Base-by-base conservation (phyloP, 139 green algal species). In the Picochlorum sp. region DNA sequence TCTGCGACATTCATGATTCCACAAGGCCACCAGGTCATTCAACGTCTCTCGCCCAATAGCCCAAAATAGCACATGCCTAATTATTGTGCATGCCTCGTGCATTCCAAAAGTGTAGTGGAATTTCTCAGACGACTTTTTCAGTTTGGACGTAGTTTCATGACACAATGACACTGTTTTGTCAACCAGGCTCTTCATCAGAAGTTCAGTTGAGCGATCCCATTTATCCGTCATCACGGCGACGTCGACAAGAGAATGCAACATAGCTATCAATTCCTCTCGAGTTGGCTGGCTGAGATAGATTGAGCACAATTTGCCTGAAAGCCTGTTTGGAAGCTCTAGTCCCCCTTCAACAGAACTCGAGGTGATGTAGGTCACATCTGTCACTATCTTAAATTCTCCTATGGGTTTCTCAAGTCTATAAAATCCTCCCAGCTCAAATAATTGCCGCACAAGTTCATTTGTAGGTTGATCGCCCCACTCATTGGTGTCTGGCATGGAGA, bases 381-480 rank as follows among this genome's bases (percentile, higher is more conserved):
- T 74, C 11, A 97, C 78, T 57, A 83, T 87, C 78, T 95, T 95
- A 82, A 97, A 89, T 77, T 97, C 91, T 8, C 91, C 91, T 61
- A 96, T 92, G 51, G 91, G 91, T 78, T 96, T 96, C 60, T 96
- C 91, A 41, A 95, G 70, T 14, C 78, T 86, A 83, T 97, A 97
- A 77, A 96, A 90, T 66, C 89, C 88, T 20, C 77, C 80, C 74
- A 95, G 84, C 76, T 96, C 89, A 61, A 97, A 81, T 67, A 97
- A 81, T 84, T 97, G 91, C 14, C 91, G 78, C 64, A 96, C 83
- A 52, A 94, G 89, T 76, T 97, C 91, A 70, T 96, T 97, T 70
- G 91, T 97, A 28, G 95, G 82, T 85, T 97, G 91, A 70, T 97
- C 91, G 14, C 88, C 88, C 91, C 91, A 97, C 62, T 96, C 82